Evolutionary conservation across 495 filamentous ascomycete species (phyloP).

Genomic region (Annulohypoxylon stygium): DNA sequence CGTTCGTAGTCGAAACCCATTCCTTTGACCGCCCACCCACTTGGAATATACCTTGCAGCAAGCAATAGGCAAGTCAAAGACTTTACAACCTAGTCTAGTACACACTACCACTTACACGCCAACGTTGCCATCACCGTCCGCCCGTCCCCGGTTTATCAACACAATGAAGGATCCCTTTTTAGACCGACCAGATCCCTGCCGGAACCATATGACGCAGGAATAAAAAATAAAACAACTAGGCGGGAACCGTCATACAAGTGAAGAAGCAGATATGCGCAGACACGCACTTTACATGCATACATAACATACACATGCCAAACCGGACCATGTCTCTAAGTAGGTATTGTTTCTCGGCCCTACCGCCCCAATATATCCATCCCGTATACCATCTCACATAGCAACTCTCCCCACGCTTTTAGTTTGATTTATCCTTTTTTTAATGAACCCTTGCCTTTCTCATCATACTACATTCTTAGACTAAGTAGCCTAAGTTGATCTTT

Average conservation of each 20-base stretch:
- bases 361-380: slow-evolving; percentile 55
- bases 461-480: slow-evolving; percentile 46
- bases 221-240: slow-evolving; percentile 51
- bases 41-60: slow-evolving; percentile 50
- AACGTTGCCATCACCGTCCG: slow-evolving; percentile 52
- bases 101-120: slow-evolving; percentile 34
- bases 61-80: slow-evolving; percentile 50
- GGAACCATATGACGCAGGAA: slow-evolving; percentile 56
- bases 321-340: slow-evolving; percentile 53
- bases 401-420: slow-evolving; percentile 49
- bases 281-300: slow-evolving; percentile 51
- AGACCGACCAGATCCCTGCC: slow-evolving; percentile 54
- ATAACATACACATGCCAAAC: slow-evolving; percentile 54
- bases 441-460: slow-evolving; percentile 48
- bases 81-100: slow-evolving; percentile 48
- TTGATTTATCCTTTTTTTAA: slow-evolving; percentile 53
- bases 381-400: slow-evolving; percentile 50
- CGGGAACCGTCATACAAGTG: slow-evolving; percentile 54
- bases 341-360: slow-evolving; percentile 56
- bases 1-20: slow-evolving; percentile 49
- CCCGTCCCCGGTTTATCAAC: slow-evolving; percentile 53
- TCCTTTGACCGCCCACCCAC: slow-evolving; percentile 52
- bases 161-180: slow-evolving; percentile 55
- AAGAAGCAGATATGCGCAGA: slow-evolving; percentile 53
- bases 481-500: slow-evolving; percentile 46